Evolutionary conservation across 2,329 filamentous ascomycete genomes (phyloP).

Genomic region (Exophiala bonariae): DNA sequence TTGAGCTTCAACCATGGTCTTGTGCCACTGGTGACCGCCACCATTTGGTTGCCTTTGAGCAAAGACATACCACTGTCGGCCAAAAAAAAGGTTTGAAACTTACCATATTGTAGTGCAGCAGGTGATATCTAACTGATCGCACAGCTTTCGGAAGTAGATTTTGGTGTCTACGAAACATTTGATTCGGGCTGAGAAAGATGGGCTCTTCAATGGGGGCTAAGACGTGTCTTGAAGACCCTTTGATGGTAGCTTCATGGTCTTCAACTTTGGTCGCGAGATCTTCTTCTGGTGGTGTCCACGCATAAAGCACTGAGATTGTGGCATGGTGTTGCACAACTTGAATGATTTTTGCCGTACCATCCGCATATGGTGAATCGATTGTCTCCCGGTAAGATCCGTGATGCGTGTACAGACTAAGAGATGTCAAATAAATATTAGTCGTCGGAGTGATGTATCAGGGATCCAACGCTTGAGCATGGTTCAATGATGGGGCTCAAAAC

Average conservation of each 20-base stretch:
- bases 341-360: constrained; percentile 17
- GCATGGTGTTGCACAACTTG: constrained; percentile 15
- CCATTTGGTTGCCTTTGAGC: too few species aligned
- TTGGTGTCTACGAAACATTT: too few species aligned
- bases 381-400: constrained; percentile 5
- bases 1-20: too few species aligned
- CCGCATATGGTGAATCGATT: constrained; percentile 13
- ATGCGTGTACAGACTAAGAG: constrained; percentile 32
- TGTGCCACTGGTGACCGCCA: too few species aligned
- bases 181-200: too few species aligned
- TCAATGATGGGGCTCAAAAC: too few species aligned
- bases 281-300: constrained; percentile 7
- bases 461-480: constrained; percentile 17
- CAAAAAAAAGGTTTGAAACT: too few species aligned
- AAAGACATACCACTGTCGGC: too few species aligned
- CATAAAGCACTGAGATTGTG: constrained; percentile 13
- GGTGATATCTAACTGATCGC: background rate
- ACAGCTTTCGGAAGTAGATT: background rate
- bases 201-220: too few species aligned
- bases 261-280: constrained; percentile 3
- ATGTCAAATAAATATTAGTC: too few species aligned
- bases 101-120: too few species aligned
- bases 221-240: background rate
- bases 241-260: constrained; percentile 5
- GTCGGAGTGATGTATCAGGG: too few species aligned